Conservation (phyloP, 768 basidiomycete genomes). For the Symmetrospora coprosmae region DNA sequence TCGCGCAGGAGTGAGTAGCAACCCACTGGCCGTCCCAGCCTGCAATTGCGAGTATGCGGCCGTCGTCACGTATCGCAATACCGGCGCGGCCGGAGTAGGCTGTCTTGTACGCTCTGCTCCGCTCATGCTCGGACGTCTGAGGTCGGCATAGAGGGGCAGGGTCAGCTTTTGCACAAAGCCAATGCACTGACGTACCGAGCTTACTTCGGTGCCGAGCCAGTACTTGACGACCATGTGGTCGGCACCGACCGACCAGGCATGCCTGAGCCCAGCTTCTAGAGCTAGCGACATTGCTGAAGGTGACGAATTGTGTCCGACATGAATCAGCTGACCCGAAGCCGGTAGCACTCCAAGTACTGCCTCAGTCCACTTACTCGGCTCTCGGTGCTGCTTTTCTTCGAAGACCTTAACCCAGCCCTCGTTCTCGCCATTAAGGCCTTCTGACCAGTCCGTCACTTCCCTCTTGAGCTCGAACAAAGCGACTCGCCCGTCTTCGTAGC, state of each 20-base stretch:
- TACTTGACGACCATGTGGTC: conserved; percentile 32
- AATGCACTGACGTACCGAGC: too few species aligned
- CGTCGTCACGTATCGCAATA: conserved; percentile 61
- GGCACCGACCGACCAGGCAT: conserved; percentile 30
- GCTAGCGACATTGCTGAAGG: conserved; percentile 32
- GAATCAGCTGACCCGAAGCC: neutral
- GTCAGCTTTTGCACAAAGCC: too few species aligned
- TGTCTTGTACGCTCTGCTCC: conserved; percentile 9
- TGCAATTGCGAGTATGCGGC: conserved; percentile 66
- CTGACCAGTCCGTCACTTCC: neutral
- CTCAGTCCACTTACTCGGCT: conserved; percentile 36
- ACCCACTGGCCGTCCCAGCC: conserved; percentile 89
- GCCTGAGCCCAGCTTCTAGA: neutral
- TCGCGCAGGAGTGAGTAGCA: neutral
- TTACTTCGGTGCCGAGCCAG: conserved; percentile 21
- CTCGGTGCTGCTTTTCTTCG: conserved; percentile 38
- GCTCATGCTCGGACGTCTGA: neutral
- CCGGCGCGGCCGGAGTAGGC: conserved; percentile 35
- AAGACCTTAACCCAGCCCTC: conserved; percentile 36
- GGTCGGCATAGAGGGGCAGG: too few species aligned
- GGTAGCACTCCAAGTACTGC: neutral
- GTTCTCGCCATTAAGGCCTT: conserved; percentile 9
- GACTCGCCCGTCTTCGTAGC: conserved; percentile 82
- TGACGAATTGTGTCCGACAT: too few species aligned
- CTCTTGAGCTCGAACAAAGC: conserved; percentile 41